Conservation (phyloP, 1,284 basidiomycete species). For the Gastroboletus turbinatus region DNA sequence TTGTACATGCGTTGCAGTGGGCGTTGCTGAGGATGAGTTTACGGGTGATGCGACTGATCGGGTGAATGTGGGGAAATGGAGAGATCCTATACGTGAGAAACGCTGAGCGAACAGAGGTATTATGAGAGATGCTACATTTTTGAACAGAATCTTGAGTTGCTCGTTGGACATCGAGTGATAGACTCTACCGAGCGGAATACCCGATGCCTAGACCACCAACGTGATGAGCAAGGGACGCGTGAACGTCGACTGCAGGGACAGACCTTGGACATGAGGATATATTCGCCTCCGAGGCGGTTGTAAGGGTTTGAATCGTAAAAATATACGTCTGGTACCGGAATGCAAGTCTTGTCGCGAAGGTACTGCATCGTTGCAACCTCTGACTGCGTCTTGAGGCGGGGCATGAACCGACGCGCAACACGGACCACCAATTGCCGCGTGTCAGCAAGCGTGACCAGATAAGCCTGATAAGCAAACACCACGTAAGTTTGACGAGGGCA, state of each 20-base stretch:
- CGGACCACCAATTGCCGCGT: constrained; percentile 65
- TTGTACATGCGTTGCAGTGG: constrained; percentile 29
- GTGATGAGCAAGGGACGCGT: constrained; percentile 22
- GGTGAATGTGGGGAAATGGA: constrained; percentile 59
- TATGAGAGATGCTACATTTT: constrained; percentile 62
- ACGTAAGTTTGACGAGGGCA: constrained; percentile 8
- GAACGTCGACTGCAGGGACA: constrained; percentile 16
- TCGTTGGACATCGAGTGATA: constrained; percentile 67
- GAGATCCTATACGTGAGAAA: constrained; percentile 68
- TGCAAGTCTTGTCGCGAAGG: constrained; percentile 60
- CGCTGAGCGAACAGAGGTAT: constrained; percentile 74
- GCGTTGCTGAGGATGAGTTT: constrained; percentile 26
- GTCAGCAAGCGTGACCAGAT: constrained; percentile 67
- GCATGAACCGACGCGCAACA: constrained; percentile 80
- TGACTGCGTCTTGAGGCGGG: constrained; percentile 76
- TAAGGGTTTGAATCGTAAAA: constrained; percentile 78
- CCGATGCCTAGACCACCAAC: constrained; percentile 51
- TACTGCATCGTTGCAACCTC: constrained; percentile 81
- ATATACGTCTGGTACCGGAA: constrained; percentile 73
- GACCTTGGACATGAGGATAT: constrained; percentile 82
- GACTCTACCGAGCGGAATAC: constrained; percentile 63
- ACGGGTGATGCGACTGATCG: constrained; percentile 24
- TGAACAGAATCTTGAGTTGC: constrained; percentile 59
- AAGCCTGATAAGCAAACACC: constrained; percentile 49
- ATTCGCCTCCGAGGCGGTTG: constrained; percentile 79